Conservation (phyloP, 352 stramenopile genomes). For the Phytophthora sojae region DNA sequence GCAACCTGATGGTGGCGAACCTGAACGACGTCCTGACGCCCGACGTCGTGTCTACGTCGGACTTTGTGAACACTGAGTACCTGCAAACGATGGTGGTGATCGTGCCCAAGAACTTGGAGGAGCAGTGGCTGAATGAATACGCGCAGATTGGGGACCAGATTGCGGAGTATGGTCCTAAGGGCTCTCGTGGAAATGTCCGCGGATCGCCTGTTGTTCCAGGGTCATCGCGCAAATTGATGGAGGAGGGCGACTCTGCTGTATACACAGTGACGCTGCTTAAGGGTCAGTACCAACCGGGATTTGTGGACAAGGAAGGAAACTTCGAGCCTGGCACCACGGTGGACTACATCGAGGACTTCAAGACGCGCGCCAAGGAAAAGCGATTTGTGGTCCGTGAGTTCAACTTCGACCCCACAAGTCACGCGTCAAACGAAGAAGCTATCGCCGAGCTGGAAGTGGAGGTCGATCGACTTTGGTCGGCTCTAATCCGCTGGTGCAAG, state of each 20-base stretch:
- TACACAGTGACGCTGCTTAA: conserved; percentile 97
- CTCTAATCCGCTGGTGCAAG: conserved; percentile 97
- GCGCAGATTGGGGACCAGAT: conserved; percentile 90
- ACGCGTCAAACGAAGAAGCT: conserved; percentile 90
- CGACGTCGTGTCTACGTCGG: conserved; percentile 86
- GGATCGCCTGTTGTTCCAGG: conserved; percentile 96
- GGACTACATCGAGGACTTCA: conserved; percentile 96
- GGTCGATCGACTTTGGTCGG: conserved; percentile 94
- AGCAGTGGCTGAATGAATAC: conserved; percentile 91
- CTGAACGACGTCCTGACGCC: conserved; percentile 95
- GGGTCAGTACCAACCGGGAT: conserved; percentile 91
- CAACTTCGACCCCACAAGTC: conserved; percentile 90
- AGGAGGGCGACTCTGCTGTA: conserved; percentile 93
- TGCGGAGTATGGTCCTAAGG: conserved; percentile 91
- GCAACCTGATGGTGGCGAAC: conserved; percentile 95
- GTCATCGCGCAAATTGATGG: conserved; percentile 89
- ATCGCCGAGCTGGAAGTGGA: conserved; percentile 89
- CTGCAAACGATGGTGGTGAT: conserved; percentile 97
- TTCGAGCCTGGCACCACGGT: conserved; percentile 93
- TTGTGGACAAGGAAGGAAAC: conserved; percentile 88
- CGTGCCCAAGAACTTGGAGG: conserved; percentile 93
- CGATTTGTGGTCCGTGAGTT: conserved; percentile 94
- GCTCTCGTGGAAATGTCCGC: conserved; percentile 90
- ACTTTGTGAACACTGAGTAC: conserved; percentile 97
- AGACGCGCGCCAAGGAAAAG: conserved; percentile 94